Conservation (phyloP, 495 filamentous ascomycete species). For the Aspergillus sparsus region DNA sequence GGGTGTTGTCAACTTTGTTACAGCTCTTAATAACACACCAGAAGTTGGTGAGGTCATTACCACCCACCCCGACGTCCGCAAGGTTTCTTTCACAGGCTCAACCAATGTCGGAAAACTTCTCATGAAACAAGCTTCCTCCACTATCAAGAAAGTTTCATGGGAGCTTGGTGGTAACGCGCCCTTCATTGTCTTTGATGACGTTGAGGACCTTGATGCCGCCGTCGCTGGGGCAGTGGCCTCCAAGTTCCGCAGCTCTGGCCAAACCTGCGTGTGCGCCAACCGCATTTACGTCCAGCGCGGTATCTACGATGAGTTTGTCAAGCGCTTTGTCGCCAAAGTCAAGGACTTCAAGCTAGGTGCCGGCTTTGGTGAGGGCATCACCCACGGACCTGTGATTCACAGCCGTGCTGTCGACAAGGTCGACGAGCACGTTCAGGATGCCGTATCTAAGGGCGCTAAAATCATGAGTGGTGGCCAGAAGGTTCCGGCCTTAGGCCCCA, state of each 20-base stretch:
- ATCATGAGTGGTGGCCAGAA: slow-evolving; percentile 70
- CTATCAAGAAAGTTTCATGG: slow-evolving; percentile 83
- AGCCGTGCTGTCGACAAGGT: slow-evolving; percentile 73
- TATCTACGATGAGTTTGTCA: slow-evolving; percentile 74
- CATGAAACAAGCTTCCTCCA: slow-evolving; percentile 78
- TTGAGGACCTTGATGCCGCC: slow-evolving; percentile 73
- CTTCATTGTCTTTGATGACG: slow-evolving; percentile 91
- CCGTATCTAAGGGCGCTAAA: slow-evolving; percentile 70
- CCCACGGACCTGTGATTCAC: slow-evolving; percentile 84
- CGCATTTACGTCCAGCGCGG: slow-evolving; percentile 79
- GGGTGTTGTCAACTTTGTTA: slow-evolving; percentile 83
- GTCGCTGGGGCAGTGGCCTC: slow-evolving; percentile 72
- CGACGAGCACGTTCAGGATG: slow-evolving; percentile 75
- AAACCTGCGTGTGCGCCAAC: slow-evolving; percentile 91
- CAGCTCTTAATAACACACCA: slow-evolving; percentile 68
- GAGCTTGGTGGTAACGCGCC: slow-evolving; percentile 91
- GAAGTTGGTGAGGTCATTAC: slow-evolving; percentile 72
- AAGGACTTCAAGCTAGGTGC: slow-evolving; percentile 74
- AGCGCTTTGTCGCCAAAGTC: slow-evolving; percentile 72
- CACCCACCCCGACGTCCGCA: slow-evolving; percentile 69
- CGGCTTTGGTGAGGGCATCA: slow-evolving; percentile 69
- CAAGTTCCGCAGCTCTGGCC: slow-evolving; percentile 86
- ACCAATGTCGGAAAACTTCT: slow-evolving; percentile 85
- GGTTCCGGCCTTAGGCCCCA: slow-evolving; percentile 62
- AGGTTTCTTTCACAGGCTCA: slow-evolving; percentile 88